phyloP scores from a whole-genome alignment of 2,329 filamentous ascomycete genomes.

The Botrytis deweyae region DNA sequence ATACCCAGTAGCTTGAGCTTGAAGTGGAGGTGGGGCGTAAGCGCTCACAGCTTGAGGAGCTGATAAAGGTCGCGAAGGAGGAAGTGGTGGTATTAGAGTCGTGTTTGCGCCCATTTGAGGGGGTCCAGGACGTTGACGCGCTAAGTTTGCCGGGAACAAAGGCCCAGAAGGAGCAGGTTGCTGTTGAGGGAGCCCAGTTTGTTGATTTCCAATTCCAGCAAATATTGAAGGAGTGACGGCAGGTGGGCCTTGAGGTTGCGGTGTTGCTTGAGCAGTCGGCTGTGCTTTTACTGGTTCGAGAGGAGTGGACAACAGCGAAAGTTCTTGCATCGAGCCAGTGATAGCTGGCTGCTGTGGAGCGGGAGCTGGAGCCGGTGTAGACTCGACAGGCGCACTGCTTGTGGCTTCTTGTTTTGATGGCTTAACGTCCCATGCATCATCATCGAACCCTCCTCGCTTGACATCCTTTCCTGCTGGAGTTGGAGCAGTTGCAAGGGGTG shows the following conservation, averaged over 20 bases:
- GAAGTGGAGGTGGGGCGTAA: slow-evolving; percentile 72
- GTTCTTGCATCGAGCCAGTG: slow-evolving; percentile 68
- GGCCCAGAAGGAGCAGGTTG: slow-evolving; percentile 25
- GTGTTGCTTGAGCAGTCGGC: slow-evolving; percentile 36
- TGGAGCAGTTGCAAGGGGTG: slow-evolving; percentile 44
- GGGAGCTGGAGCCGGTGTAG: slow-evolving; percentile 42
- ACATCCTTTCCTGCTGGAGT: slow-evolving; percentile 50
- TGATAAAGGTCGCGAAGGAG: slow-evolving; percentile 78
- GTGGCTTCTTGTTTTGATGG: slow-evolving; percentile 57
- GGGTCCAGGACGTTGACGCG: slow-evolving; percentile 68
- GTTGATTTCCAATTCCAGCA: slow-evolving; percentile 49
- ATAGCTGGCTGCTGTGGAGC: slow-evolving; percentile 50
- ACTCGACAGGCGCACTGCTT: slow-evolving; percentile 42
- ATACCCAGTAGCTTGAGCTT: slow-evolving; percentile 78
- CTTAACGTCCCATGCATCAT: slow-evolving; percentile 97
- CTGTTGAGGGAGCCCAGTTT: slow-evolving; percentile 43
- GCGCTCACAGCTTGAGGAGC: slow-evolving; percentile 78
- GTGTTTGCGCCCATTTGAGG: slow-evolving; percentile 60
- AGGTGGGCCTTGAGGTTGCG: slow-evolving; percentile 37
- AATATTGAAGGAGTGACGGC: slow-evolving; percentile 63
- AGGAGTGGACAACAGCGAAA: slow-evolving; percentile 62
- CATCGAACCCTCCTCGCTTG: slow-evolving; percentile 72
- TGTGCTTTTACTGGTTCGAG: slow-evolving; percentile 53
- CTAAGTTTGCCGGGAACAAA: slow-evolving; percentile 44
- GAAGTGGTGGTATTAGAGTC: slow-evolving; percentile 69